Evolutionary conservation across 225 moss, liverwort and hornwort genomes (phyloP), one percentile per base, ranked within the genome.

Genomic region (Sphagnum contortum): DNA sequence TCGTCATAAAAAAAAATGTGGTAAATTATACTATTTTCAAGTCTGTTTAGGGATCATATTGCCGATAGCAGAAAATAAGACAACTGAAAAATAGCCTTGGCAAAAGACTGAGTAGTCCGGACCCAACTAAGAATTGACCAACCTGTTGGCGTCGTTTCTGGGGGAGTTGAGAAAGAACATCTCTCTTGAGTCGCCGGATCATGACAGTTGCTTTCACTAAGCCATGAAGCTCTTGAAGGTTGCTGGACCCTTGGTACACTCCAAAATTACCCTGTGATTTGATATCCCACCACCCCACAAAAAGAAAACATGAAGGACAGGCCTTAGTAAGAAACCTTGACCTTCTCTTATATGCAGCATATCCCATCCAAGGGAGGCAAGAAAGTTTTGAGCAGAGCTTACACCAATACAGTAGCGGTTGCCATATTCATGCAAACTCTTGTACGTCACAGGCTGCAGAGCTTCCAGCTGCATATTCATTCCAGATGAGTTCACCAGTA

Each of bases 141-240:
- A 96, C 95, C 96, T 98, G 96, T 72, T 98, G 90, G 4, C 96
- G 96, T 62, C 96, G 93, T 76, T 98, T 98, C 70, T 82, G 85
- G 11, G 96, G 96, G 57, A 98, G 75, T 68, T 98, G 88, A 62
- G 81, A 83, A 65, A 98, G 75, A 48, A 98, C 96, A 74, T 98
- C 96, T 65, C 73, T 87, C 75, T 98, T 98, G 64, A 98, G 73
- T 73, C 96, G 83, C 65, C 96, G 88, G 64, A 98, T 90, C 96
- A 98, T 98, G 44, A 98, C 91, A 55, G 96, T 98, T 72, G 96
- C 90, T 72, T 98, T 98, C 14, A 93, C 87, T 61, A 98, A 83
- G 62, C 89, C 90, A 75, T 98, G 96, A 48, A 98, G 87, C 74
- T 98, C 96, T 50, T 98, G 88, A 71, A 85, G 87, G 72, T 98